Evolutionary conservation across 345 rosid genomes (phyloP).

Genomic region (Moricandia moricandioides): DNA sequence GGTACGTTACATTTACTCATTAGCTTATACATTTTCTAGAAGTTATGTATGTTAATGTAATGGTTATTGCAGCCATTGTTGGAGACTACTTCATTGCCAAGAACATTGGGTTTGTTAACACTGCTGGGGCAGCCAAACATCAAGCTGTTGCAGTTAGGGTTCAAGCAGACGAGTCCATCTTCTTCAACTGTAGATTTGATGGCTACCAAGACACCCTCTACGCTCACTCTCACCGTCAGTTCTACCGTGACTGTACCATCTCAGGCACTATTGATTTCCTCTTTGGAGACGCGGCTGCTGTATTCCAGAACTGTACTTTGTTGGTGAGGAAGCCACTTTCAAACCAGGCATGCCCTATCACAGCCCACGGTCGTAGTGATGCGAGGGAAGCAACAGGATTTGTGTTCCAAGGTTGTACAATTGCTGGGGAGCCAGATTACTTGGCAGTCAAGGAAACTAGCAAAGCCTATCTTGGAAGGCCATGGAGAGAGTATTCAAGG

Average conservation of each 20-base stretch:
- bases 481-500: conserved; percentile 60
- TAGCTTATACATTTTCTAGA: not conserved
- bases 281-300: conserved; percentile 61
- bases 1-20: conserved; percentile 37
- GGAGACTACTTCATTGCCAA: conserved; percentile 65
- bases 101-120: conserved; percentile 79
- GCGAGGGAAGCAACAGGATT: conserved; percentile 48
- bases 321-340: conserved; percentile 56
- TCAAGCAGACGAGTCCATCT: conserved; percentile 54
- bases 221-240: conserved; percentile 77
- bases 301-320: conserved; percentile 78
- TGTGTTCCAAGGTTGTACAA: conserved; percentile 76
- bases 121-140: conserved; percentile 65
- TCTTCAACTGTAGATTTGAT: conserved; percentile 76
- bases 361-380: conserved; percentile 64
- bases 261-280: conserved; percentile 83
- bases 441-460: conserved; percentile 34
- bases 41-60: not conserved
- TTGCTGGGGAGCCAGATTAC: conserved; percentile 50
- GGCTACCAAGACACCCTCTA: conserved; percentile 85
- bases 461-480: conserved; percentile 72
- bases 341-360: conserved; percentile 57
- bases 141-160: conserved; percentile 89
- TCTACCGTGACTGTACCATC: conserved; percentile 80
- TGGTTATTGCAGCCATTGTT: conserved; percentile 45